These are phyloP conservation scores for Annona cherimola DNA, from an alignment of 164 flowering plant species.

Conservation along the genomic window DNA sequence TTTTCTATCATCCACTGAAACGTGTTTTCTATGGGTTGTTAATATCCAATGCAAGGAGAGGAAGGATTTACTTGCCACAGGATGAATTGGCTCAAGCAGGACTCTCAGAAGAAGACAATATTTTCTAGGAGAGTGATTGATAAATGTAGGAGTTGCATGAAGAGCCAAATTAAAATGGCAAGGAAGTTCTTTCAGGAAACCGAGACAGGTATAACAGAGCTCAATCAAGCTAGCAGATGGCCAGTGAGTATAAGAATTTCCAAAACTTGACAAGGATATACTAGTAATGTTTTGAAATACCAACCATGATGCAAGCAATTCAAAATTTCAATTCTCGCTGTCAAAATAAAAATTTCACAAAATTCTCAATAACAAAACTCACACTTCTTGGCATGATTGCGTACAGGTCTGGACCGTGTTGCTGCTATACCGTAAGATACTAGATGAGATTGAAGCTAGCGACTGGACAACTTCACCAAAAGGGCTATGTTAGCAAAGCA, in stretches of 20 bases:
- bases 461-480: conserved; percentile 80
- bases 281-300: not conserved
- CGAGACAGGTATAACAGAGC: conserved; percentile 68
- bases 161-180: conserved; percentile 72
- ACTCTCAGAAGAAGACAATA: conserved; percentile 72
- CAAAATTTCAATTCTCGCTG: not conserved
- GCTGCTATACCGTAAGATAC: conserved; percentile 63
- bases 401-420: conserved; percentile 84
- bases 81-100: conserved; percentile 86
- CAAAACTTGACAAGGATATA: not conserved
- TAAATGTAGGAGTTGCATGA: conserved; percentile 85
- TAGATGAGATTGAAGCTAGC: conserved; percentile 84
- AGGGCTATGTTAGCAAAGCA: conserved; percentile 84
- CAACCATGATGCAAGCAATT: not conserved
- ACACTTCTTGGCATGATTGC: not conserved
- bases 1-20: not conserved
- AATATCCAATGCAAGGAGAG: conserved; percentile 64
- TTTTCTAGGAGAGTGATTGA: conserved; percentile 79
- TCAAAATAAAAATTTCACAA: not conserved
- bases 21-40: not conserved
- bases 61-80: conserved; percentile 77
- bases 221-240: conserved; percentile 82
- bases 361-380: not conserved
- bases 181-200: conserved; percentile 83
- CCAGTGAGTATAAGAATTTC: conserved; percentile 46